Evolutionary conservation across 805 yeast species (phyloP), one percentile per base, ranked within the genome.

Genomic region (Yamadazyma tumulicola): DNA sequence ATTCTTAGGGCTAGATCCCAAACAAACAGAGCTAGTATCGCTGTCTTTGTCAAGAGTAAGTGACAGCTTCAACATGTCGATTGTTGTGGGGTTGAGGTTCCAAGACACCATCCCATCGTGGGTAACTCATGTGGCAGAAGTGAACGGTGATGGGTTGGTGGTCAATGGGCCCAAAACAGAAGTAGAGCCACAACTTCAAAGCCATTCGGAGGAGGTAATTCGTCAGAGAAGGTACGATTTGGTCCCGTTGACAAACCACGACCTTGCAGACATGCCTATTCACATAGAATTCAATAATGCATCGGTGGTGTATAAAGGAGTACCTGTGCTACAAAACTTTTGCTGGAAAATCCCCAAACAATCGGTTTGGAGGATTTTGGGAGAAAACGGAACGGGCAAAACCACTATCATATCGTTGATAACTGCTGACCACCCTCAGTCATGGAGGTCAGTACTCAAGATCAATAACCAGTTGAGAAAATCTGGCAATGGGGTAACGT

Each of bases 401-500:
- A 85, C 96, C 1, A 93, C 98, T 0, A 60, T 91, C 16, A 59
- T 93, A 11, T 77, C 97, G 2, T 56, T 93, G 29, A 68, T 91
- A 19, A 88, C 96, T 0, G 88, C 95, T 4, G 98, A 91, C 49
- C 98, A 91, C 54, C 98, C 98, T 1, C 96, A 91, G 59, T 81
- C 96, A 2, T 91, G 97, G 97, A 81, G 77, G 46, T 71, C 77
- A 4, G 75, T 72, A 15, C 70, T 93, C 15, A 58, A 64, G 6
- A 64, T 87, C 29, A 71, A 82, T 46, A 87, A 88, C 0, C 69
- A 70, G 20, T 74, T 79, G 6, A 72, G 97, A 26, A 72, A 71
- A 39, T 79, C 89, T 0, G 98, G 97, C 2, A 67, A 62, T 25
- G 73, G 73, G 4, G 75, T 81, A 11, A 79, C 77, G 40, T 89